These are phyloP conservation scores for Cymodocea nodosa DNA, from an alignment of 116 monocot genomes.

Conservation along the genomic window DNA sequence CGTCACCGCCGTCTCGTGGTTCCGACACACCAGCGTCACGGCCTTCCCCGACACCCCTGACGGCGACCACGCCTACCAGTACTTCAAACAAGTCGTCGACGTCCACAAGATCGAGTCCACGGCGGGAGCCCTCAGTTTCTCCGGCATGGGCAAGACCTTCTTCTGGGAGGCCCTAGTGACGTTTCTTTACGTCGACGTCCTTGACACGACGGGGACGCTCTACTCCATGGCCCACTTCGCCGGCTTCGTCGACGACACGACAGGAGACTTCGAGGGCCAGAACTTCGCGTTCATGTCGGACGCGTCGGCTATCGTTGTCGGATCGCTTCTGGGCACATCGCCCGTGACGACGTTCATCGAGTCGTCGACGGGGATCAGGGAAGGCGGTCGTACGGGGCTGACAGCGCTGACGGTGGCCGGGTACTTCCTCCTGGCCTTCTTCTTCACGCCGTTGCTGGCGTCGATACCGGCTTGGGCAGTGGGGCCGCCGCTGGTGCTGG, in stretches of 20 bases:
- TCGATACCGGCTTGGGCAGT: slow-evolving; percentile 92
- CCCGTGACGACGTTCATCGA: slow-evolving; percentile 84
- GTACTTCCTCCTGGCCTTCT: slow-evolving; percentile 63
- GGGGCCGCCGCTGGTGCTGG: slow-evolving; percentile 76
- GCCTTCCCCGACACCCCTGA: slow-evolving; percentile 44
- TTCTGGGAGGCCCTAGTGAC: slow-evolving; percentile 87
- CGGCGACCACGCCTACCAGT: slow-evolving; percentile 46
- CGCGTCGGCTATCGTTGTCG: slow-evolving; percentile 63
- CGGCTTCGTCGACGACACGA: slow-evolving; percentile 58
- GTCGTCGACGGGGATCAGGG: slow-evolving; percentile 79
- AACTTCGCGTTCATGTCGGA: slow-evolving; percentile 96
- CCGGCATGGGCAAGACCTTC: slow-evolving; percentile 19
- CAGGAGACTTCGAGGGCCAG: slow-evolving; percentile 86
- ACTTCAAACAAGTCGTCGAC: slow-evolving; percentile 77
- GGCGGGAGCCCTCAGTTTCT: slow-evolving; percentile 69
- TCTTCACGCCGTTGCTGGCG: slow-evolving; percentile 84
- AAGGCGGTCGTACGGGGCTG: slow-evolving; percentile 78
- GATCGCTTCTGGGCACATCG: slow-evolving; percentile 70
- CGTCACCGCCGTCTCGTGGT: slow-evolving; percentile 83
- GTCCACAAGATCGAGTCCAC: slow-evolving; percentile 64
- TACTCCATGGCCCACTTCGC: slow-evolving; percentile 92
- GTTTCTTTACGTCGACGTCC: slow-evolving; percentile 82
- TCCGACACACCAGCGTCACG: slow-evolving; percentile 73
- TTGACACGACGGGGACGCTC: slow-evolving; percentile 82
- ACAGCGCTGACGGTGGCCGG: slow-evolving; percentile 61